Evolutionary conservation across 202 grass and related monocot species (phyloP), one percentile per base, ranked within the genome.

Genomic region (Panicum hallii): DNA sequence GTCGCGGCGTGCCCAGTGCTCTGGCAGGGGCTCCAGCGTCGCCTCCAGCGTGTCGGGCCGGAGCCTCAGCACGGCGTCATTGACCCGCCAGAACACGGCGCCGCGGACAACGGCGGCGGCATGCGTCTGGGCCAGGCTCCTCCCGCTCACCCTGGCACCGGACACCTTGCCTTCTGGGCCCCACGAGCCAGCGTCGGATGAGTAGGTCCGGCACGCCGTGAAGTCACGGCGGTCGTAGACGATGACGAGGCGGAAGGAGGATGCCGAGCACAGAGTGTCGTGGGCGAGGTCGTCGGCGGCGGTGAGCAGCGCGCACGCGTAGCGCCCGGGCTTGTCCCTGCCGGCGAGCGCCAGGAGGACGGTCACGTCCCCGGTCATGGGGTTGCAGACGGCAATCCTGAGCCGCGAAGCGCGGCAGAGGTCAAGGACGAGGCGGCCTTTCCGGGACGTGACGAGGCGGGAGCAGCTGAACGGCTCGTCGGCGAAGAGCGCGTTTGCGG

Each of bases 281-380:
- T 13, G 34, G 7, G 16, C 9, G 30, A 34, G 1, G 12, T 28
- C 1, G 0, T 16, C 6, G 20, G 34, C 42, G 60, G 16, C 9
- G 14, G 60, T 22, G 60, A 79, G 44, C 26, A 79, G 14, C 60
- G 76, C 43, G 60, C 76, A 79, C 19, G 60, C 16, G 76, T 79
- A 79, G 76, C 15, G 4, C 4, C 60, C 44, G 5, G 58, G 60
- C 14, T 10, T 63, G 60, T 79, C 60, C 26, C 19, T 65, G 7
- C 42, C 76, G 4, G 42, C 10, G 23, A 79, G 44, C 3, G 15
- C 6, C 14, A 44, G 76, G 60, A 79, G 58, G 16, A 49, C 11
- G 44, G 13, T 0, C 9, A 65, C 60, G 15, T 65, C 15, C 4
- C 58, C 60, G 15, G 43, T 2, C 76, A 79, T 38, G 60, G 60